Percentiles rank a stretch among this genome's conserved stretches.
These are phyloP conservation scores for Raffaelea deltoideospora DNA, from an alignment of 2,329 filamentous ascomycete species.

Conservation along the genomic window DNA sequence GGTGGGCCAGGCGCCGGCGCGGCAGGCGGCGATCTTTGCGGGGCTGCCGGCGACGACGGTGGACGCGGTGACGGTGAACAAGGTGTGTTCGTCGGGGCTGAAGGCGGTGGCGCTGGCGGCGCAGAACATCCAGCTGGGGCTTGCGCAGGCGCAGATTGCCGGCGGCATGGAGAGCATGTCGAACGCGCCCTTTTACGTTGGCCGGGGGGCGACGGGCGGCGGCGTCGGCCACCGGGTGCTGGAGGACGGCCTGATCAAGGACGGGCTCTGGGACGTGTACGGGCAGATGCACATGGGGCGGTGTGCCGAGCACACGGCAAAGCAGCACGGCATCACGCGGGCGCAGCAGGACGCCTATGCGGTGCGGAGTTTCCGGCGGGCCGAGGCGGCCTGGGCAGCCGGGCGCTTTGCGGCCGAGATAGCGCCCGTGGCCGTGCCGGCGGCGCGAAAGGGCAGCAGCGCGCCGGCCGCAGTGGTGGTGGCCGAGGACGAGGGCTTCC, in stretches of 20 bases:
- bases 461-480: too few species aligned
- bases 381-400: constrained; percentile 76
- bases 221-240: constrained; percentile 75
- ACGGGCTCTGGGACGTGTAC: constrained; percentile 92
- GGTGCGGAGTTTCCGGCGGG: constrained; percentile 74
- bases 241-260: constrained; percentile 85
- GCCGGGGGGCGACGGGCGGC: constrained; percentile 61
- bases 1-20: constrained; percentile 79
- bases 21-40: constrained; percentile 80
- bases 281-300: constrained; percentile 97
- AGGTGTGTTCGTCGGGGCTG: constrained; percentile 89
- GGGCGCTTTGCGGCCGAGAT: constrained; percentile 82
- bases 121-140: constrained; percentile 84
- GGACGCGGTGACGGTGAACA: constrained; percentile 91
- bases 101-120: constrained; percentile 86
- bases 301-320: constrained; percentile 87
- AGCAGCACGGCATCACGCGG: constrained; percentile 65
- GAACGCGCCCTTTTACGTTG: constrained; percentile 82
- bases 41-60: constrained; percentile 66
- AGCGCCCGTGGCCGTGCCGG: constrained; percentile 59
- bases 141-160: constrained; percentile 76
- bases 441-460: constrained; percentile 61
- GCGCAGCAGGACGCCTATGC: constrained; percentile 87
- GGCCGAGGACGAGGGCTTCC: constrained; percentile 75
- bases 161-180: constrained; percentile 99